These are phyloP conservation scores for Eutrema japonicum DNA, from an alignment of 345 rosid species.

Conservation along the genomic window DNA sequence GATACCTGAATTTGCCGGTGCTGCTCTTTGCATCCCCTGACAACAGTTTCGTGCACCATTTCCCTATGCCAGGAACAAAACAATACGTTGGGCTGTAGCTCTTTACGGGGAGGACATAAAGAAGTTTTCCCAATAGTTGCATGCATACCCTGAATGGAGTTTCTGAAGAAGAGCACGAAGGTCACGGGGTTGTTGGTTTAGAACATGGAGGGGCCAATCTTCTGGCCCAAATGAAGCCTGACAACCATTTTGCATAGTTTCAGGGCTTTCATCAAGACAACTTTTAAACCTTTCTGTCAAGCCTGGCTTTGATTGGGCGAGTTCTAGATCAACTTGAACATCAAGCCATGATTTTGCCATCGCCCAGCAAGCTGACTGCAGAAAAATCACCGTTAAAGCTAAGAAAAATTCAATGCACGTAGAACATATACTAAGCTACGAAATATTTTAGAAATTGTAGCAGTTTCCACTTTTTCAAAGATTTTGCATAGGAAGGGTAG, in stretches of 20 bases:
- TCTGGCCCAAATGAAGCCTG: slow-evolving; percentile 68
- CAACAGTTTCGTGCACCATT: slow-evolving; percentile 83
- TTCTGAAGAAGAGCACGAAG: slow-evolving; percentile 93
- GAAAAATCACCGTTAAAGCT: slow-evolving; percentile 21
- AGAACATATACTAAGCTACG: neutral
- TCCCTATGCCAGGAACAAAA: slow-evolving; percentile 56
- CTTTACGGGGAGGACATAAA: neutral
- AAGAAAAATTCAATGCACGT: slow-evolving; percentile 13
- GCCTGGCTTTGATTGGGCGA: slow-evolving; percentile 71
- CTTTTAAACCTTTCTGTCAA: slow-evolving; percentile 66
- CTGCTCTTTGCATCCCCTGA: slow-evolving; percentile 92
- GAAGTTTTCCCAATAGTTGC: slow-evolving; percentile 12
- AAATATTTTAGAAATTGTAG: neutral
- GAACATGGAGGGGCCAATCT: slow-evolving; percentile 89
- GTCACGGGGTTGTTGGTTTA: slow-evolving; percentile 90
- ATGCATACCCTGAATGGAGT: slow-evolving; percentile 84
- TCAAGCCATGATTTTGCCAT: slow-evolving; percentile 99
- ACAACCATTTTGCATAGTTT: slow-evolving; percentile 49
- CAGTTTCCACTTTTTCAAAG: slow-evolving; percentile 10
- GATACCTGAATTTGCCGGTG: slow-evolving; percentile 94
- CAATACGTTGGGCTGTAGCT: slow-evolving; percentile 17
- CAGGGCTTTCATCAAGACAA: slow-evolving; percentile 72
- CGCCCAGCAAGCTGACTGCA: slow-evolving; percentile 99
- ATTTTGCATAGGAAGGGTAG: slow-evolving; percentile 1
- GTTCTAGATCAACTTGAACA: slow-evolving; percentile 88